These are phyloP conservation scores for Fonsecaea nubica DNA, from an alignment of 2,329 filamentous ascomycete genomes.

Conservation along the genomic window DNA sequence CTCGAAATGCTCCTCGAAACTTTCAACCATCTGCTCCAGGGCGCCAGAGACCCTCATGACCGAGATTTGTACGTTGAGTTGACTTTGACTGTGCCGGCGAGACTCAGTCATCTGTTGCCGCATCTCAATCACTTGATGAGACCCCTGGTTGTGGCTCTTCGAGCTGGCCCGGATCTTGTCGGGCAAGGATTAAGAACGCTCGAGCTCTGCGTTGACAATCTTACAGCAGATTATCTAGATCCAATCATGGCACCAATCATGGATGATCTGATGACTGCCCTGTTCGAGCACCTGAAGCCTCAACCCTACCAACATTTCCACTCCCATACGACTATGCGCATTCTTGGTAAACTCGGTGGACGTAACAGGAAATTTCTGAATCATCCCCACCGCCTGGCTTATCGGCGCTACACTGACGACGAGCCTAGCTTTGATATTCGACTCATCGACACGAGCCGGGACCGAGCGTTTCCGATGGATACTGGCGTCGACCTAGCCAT, in stretches of 20 bases:
- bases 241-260: slow-evolving; percentile 99
- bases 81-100: slow-evolving; percentile 91
- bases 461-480: slow-evolving; percentile 83
- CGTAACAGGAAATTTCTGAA: slow-evolving; percentile 96
- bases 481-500: slow-evolving; percentile 89
- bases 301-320: slow-evolving; percentile 97
- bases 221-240: slow-evolving; percentile 96
- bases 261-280: slow-evolving; percentile 95
- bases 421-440: slow-evolving; percentile 84
- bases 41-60: slow-evolving; percentile 86
- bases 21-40: slow-evolving; percentile 90
- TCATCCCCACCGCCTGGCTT: slow-evolving; percentile 81
- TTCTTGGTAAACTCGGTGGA: slow-evolving; percentile 93
- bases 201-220: slow-evolving; percentile 95
- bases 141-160: slow-evolving; percentile 91
- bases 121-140: slow-evolving; percentile 97
- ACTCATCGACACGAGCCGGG: slow-evolving; percentile 85
- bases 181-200: slow-evolving; percentile 91
- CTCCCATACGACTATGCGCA: slow-evolving; percentile 95
- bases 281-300: slow-evolving; percentile 94
- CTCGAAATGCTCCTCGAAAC: slow-evolving; percentile 98
- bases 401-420: slow-evolving; percentile 86
- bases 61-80: slow-evolving; percentile 96
- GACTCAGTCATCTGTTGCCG: slow-evolving; percentile 90
- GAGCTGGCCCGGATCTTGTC: slow-evolving; percentile 90